Evolutionary conservation across 2,329 filamentous ascomycete genomes (phyloP).

Genomic region (Aspergillus chevalieri): DNA sequence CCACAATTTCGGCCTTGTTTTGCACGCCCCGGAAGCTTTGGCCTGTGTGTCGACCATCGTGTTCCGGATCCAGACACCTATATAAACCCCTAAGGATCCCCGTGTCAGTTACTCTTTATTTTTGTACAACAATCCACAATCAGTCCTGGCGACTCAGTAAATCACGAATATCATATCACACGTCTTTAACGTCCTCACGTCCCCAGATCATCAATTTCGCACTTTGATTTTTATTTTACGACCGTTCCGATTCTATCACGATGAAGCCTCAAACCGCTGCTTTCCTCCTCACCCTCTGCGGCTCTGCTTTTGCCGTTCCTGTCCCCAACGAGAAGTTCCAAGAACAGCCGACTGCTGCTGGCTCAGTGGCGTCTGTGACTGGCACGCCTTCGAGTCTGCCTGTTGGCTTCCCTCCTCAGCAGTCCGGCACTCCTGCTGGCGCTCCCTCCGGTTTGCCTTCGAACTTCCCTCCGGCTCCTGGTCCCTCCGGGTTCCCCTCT

Average conservation of each 20-base stretch:
- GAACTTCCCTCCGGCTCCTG: slow-evolving; percentile 2
- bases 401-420: neutral
- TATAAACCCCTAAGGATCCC: neutral
- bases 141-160: neutral
- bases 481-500: neutral
- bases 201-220: neutral
- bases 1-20: neutral
- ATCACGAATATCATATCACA: neutral
- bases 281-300: neutral
- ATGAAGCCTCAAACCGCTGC: slow-evolving; percentile 1
- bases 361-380: neutral
- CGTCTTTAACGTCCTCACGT: neutral
- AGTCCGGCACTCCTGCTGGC: slow-evolving; percentile 2
- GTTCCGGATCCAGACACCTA: neutral
- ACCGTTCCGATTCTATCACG: neutral
- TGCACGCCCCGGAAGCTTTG: neutral
- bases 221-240: neutral
- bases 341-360: neutral
- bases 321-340: neutral
- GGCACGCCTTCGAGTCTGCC: neutral
- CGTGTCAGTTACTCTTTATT: neutral
- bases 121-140: neutral
- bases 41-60: neutral
- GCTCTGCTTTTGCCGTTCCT: neutral
- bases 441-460: slow-evolving; percentile 3